Conservation (phyloP, 2,329 filamentous ascomycete genomes). For the Onygenales sp. region DNA sequence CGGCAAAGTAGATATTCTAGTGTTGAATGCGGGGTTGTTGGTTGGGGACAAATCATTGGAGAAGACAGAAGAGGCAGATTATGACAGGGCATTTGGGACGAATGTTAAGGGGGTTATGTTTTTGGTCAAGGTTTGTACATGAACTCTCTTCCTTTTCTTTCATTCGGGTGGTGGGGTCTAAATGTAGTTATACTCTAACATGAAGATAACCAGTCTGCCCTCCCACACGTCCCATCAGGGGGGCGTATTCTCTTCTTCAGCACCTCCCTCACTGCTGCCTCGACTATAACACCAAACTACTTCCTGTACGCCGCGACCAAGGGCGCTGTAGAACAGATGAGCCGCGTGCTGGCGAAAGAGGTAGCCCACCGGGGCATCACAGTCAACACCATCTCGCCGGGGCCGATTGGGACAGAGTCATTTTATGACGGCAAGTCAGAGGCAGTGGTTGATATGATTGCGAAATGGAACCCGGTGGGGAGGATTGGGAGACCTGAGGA, state of each 20-base stretch:
- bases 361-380: background rate
- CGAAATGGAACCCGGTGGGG: background rate
- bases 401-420: background rate
- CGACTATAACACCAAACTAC: constrained; percentile 36
- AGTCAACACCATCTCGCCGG: background rate
- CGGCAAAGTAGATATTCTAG: constrained; percentile 49
- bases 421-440: background rate
- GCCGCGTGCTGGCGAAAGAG: background rate
- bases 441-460: background rate
- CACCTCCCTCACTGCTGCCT: constrained; percentile 31
- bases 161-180: too few relatives aligned
- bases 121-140: too few relatives aligned
- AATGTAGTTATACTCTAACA: too few relatives aligned
- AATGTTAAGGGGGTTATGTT: constrained; percentile 45
- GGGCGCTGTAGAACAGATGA: background rate
- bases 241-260: constrained; percentile 46
- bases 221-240: constrained; percentile 43
- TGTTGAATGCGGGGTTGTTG: constrained; percentile 48
- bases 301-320: constrained; percentile 42
- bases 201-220: constrained; percentile 34
- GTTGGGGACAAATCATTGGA: constrained; percentile 40
- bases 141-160: constrained; percentile 39
- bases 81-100: constrained; percentile 40
- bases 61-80: constrained; percentile 22
- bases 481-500: background rate